Evolutionary conservation across 805 yeast species (phyloP).

Genomic region (Kuraishia borneana): DNA sequence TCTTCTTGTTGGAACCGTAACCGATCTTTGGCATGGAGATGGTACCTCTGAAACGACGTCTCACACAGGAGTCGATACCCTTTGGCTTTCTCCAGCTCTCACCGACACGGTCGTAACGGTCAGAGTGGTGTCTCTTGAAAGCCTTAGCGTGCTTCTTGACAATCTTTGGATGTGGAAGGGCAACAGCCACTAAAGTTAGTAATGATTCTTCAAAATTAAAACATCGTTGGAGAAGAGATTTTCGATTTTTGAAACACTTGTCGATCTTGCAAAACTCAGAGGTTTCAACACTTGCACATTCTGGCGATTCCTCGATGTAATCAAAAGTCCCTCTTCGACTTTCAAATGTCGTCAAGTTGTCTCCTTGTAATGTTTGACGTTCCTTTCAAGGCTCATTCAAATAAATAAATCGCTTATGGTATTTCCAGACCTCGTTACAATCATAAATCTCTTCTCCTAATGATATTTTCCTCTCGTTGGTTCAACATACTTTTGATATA

Average conservation of each 20-base stretch:
- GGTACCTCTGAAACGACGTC: conserved; percentile 99
- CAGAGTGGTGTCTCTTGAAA: conserved; percentile 99
- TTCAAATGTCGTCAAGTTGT: no score
- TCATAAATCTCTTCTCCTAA: no score
- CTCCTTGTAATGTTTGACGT: no score
- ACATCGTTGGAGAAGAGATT: no score
- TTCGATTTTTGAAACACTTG: no score
- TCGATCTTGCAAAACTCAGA: background rate
- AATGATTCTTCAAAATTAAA: no score
- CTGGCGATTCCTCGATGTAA: no score
- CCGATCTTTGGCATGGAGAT: conserved; percentile 99
- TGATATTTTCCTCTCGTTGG: background rate
- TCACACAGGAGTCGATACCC: conserved; percentile 99
- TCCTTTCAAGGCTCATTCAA: no score
- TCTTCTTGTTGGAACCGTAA: conserved; percentile 99
- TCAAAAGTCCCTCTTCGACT: no score
- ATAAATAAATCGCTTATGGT: no score
- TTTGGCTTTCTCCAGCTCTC: conserved; percentile 99
- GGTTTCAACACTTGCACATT: no score
- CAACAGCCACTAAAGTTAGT: conserved; percentile 69
- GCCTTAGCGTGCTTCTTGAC: conserved; percentile 98
- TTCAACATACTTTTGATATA: background rate
- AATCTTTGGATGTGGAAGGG: conserved; percentile 97
- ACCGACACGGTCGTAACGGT: conserved; percentile 96
- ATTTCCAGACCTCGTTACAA: no score